Conservation (phyloP, 2,329 filamentous ascomycete genomes). For the Trichoderma koningii region DNA sequence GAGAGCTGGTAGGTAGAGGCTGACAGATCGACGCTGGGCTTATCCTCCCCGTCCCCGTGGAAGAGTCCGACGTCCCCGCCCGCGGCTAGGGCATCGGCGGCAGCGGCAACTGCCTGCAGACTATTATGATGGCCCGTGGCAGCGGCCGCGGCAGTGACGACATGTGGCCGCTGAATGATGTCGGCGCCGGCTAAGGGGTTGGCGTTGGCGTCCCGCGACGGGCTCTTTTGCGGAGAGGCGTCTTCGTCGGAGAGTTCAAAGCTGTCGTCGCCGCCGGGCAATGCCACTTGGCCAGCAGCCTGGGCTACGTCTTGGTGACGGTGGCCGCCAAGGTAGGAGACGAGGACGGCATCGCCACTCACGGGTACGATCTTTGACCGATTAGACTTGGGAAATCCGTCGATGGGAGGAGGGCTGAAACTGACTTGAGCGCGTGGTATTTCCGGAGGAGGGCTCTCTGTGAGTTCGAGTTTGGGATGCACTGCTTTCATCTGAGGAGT, state of each 20-base stretch:
- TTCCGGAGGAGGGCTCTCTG: constrained; percentile 41
- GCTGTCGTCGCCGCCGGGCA: constrained; percentile 51
- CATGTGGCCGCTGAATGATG: constrained; percentile 7
- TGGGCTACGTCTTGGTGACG: constrained; percentile 66
- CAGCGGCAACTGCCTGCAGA: constrained; percentile 40
- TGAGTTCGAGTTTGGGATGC: constrained; percentile 39
- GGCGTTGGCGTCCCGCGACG: constrained; percentile 7
- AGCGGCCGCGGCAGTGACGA: background rate
- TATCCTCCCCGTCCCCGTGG: constrained; percentile 24
- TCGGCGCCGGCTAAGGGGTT: background rate
- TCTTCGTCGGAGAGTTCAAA: constrained; percentile 37
- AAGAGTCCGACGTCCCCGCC: constrained; percentile 28
- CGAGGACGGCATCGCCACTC: constrained; percentile 67
- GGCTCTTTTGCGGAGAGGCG: constrained; percentile 30
- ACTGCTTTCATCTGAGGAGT: constrained; percentile 46
- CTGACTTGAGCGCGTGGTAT: constrained; percentile 43
- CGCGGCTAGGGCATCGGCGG: constrained; percentile 39
- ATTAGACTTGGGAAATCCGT: constrained; percentile 53
- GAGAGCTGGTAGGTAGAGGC: constrained; percentile 39
- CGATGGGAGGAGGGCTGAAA: constrained; percentile 40
- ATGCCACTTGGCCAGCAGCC: constrained; percentile 54
- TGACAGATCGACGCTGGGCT: constrained; percentile 36
- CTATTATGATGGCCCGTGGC: constrained; percentile 6
- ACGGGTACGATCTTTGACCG: constrained; percentile 56
- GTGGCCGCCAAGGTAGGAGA: constrained; percentile 64